A percentile compares a stretch with the other conserved stretches of the same genome.
These are phyloP conservation scores for Barbarea vulgaris DNA, from an alignment of 345 rosid genomes.

Conservation along the genomic window DNA sequence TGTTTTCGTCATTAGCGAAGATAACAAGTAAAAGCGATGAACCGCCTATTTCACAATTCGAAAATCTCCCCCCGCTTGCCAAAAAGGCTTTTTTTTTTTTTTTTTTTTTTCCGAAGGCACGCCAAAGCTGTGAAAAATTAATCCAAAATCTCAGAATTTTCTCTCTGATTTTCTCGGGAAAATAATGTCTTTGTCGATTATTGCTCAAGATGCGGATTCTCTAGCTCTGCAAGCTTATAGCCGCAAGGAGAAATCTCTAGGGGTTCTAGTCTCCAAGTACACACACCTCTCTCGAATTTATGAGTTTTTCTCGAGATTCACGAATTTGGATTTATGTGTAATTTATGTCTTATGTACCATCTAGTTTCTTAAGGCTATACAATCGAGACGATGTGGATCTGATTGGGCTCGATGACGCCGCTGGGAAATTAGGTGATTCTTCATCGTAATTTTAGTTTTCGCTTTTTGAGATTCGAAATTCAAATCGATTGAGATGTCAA, in stretches of 20 bases:
- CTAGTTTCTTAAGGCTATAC: constrained; percentile 65
- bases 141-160: not conserved
- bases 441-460: not conserved
- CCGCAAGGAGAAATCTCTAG: constrained; percentile 86
- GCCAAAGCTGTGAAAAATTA: not conserved
- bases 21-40: not conserved
- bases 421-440: constrained; percentile 53
- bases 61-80: constrained; percentile 3
- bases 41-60: constrained; percentile 30
- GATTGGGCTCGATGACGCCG: constrained; percentile 81
- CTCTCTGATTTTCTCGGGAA: not conserved
- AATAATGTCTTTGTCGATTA: constrained; percentile 22
- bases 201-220: constrained; percentile 44
- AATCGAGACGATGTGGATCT: constrained; percentile 53
- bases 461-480: not conserved
- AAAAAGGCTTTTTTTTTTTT: too few relatives aligned
- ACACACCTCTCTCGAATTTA: not conserved
- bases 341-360: not conserved
- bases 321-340: not conserved
- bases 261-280: constrained; percentile 74
- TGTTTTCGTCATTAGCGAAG: not conserved
- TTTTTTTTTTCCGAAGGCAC: too few relatives aligned
- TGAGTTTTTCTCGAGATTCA: not conserved
- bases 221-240: constrained; percentile 49
- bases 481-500: not conserved